Percentiles rank a stretch among this genome's conserved stretches.
These are phyloP conservation scores for Trametes cingulata DNA, from an alignment of 768 basidiomycete species.

Conservation along the genomic window DNA sequence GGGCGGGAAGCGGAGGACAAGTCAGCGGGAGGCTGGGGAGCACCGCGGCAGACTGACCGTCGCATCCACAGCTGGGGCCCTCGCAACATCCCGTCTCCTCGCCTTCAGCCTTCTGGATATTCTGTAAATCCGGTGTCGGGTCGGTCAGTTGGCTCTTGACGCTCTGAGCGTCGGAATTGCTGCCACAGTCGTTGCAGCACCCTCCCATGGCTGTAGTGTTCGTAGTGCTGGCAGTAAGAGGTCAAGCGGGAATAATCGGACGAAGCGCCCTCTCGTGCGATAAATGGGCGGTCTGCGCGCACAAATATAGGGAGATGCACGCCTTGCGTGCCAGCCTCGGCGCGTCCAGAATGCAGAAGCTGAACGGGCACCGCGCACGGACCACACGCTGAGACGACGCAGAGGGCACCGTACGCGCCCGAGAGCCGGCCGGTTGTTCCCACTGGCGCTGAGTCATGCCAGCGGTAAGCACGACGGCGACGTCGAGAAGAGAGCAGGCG, in stretches of 20 bases:
- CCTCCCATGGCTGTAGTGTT: constrained; percentile 1
- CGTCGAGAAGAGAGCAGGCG: not conserved
- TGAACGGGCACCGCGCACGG: constrained; percentile 8
- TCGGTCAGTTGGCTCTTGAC: not conserved
- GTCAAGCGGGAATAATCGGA: not conserved
- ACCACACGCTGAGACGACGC: constrained; percentile 11
- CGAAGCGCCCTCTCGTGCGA: not conserved
- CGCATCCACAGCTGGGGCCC: constrained; percentile 27
- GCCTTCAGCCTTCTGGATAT: not conserved
- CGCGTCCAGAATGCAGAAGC: constrained; percentile 1
- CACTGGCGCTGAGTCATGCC: constrained; percentile 11
- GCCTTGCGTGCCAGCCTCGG: constrained; percentile 1
- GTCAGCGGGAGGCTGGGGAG: not conserved
- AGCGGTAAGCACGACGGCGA: not conserved
- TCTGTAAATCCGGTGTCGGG: not conserved
- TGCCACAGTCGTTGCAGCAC: constrained; percentile 8
- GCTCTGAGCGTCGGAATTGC: constrained; percentile 10
- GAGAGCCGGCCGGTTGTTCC: not conserved
- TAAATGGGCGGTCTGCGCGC: not conserved
- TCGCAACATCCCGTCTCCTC: constrained; percentile 23
- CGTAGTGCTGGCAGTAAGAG: not conserved
- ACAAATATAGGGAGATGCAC: not conserved
- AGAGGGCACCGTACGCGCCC: constrained; percentile 2
- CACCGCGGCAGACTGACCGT: constrained; percentile 24
- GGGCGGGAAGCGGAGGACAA: not conserved